Conservation (phyloP, 768 basidiomycete species). For the Rhizopogon vinicolor region DNA sequence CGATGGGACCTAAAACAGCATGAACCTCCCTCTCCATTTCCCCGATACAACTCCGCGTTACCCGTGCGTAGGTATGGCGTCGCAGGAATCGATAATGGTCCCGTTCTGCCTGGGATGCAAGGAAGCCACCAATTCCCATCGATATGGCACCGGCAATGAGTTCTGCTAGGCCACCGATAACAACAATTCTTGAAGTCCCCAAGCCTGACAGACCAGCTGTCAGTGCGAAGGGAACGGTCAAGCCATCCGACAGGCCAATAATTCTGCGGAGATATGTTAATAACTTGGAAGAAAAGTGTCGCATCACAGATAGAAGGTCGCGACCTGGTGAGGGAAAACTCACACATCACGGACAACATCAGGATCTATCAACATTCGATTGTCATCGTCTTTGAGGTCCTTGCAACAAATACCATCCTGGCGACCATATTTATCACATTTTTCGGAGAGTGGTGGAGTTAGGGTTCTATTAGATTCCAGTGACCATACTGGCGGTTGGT, state of each 20-base stretch:
- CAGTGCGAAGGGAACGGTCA: conserved; percentile 90
- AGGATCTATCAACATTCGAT: conserved; percentile 79
- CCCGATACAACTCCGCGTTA: conserved; percentile 84
- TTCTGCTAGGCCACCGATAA: conserved; percentile 92
- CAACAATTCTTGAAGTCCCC: conserved; percentile 87
- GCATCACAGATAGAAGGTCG: background rate
- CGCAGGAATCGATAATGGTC: conserved; percentile 88
- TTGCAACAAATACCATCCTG: conserved; percentile 80
- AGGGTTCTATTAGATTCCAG: conserved; percentile 40
- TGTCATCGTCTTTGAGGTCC: conserved; percentile 75
- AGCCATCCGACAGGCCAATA: conserved; percentile 86
- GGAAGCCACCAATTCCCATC: conserved; percentile 98
- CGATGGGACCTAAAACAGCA: conserved; percentile 82
- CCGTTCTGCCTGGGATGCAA: conserved; percentile 94
- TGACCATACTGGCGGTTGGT: conserved; percentile 59
- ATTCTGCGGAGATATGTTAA: conserved; percentile 41
- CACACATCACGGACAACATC: conserved; percentile 86
- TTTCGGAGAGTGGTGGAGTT: conserved; percentile 44
- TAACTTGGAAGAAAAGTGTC: background rate
- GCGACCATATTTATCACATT: conserved; percentile 52
- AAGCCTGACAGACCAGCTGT: conserved; percentile 87
- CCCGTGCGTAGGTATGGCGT: conserved; percentile 71
- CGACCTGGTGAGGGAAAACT: conserved; percentile 18
- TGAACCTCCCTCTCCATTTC: conserved; percentile 97
- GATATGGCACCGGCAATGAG: conserved; percentile 95